Percentiles rank a stretch among this genome's conserved stretches.
Conservation (phyloP, 306 rosid genomes). For the Cicer chorassanicum region DNA sequence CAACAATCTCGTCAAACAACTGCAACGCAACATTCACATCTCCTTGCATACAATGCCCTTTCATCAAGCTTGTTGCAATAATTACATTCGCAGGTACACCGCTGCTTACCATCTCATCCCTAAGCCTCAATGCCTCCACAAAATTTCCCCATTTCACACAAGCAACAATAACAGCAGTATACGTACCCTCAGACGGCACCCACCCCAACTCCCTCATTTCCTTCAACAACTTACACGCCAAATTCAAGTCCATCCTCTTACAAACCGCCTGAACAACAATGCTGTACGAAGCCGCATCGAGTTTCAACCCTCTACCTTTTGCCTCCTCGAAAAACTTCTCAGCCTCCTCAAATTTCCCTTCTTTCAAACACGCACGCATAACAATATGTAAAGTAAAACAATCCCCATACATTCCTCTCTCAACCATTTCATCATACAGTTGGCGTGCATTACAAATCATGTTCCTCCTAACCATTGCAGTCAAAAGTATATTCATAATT, state of each 20-base stretch:
- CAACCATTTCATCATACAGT: slow-evolving; percentile 59
- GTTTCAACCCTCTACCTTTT: slow-evolving; percentile 50
- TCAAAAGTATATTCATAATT: slow-evolving; percentile 58
- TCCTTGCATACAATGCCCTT: slow-evolving; percentile 65
- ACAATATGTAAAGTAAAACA: slow-evolving; percentile 54
- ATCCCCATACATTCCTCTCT: slow-evolving; percentile 55
- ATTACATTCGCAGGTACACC: slow-evolving; percentile 55
- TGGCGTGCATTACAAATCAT: slow-evolving; percentile 49
- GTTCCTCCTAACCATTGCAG: slow-evolving; percentile 59
- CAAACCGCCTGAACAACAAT: slow-evolving; percentile 60
- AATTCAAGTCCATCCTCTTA: slow-evolving; percentile 47
- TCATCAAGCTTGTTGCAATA: slow-evolving; percentile 66
- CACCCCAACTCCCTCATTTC: slow-evolving; percentile 72
- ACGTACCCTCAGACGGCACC: slow-evolving; percentile 59
- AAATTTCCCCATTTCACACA: slow-evolving; percentile 73
- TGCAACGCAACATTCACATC: slow-evolving; percentile 60
- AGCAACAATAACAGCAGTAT: slow-evolving; percentile 56
- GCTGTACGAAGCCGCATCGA: slow-evolving; percentile 63
- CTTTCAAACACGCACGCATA: slow-evolving; percentile 64
- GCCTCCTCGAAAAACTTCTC: slow-evolving; percentile 56
- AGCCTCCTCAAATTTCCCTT: slow-evolving; percentile 55
- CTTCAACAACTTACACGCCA: slow-evolving; percentile 54
- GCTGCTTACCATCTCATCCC: slow-evolving; percentile 70
- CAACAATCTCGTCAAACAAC: slow-evolving; percentile 52
- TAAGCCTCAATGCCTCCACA: slow-evolving; percentile 61